Evolutionary conservation across 75 land plant species (phyloP).

Genomic region (Chamaecyparis obtusa): DNA sequence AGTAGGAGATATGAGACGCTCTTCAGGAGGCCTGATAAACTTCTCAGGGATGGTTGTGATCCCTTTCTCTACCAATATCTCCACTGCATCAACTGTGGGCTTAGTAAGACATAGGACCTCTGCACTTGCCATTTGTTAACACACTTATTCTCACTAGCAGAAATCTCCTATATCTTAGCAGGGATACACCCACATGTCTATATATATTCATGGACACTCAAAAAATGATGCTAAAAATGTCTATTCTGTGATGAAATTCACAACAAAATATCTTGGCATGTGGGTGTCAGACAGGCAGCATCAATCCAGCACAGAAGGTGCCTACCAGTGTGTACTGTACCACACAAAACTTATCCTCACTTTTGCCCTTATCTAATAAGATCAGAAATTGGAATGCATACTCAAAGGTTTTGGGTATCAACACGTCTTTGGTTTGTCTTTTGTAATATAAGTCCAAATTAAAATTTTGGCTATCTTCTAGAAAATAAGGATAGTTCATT

Average conservation of each 20-base stretch:
- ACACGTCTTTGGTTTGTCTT: too few relatives aligned
- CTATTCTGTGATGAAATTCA: not conserved
- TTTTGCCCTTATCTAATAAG: too few relatives aligned
- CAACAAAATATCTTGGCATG: not conserved
- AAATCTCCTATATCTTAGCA: not conserved
- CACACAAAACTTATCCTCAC: too few relatives aligned
- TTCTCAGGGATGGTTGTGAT: not conserved
- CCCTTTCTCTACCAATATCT: constrained; percentile 10
- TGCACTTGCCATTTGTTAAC: not conserved
- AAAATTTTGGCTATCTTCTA: too few relatives aligned
- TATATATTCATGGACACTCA: not conserved
- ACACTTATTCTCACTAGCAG: not conserved
- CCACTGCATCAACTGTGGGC: not conserved
- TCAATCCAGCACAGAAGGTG: too few relatives aligned
- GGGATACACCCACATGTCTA: not conserved
- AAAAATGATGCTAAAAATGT: too few relatives aligned
- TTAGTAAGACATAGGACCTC: not conserved
- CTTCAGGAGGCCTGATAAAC: constrained; percentile 6
- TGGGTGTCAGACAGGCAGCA: not conserved
- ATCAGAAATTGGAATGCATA: too few relatives aligned
- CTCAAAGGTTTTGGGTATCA: too few relatives aligned
- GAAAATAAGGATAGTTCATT: too few relatives aligned
- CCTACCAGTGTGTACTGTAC: too few relatives aligned
- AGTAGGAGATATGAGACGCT: not conserved
- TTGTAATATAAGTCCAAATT: too few relatives aligned